Evolutionary conservation across 805 yeast genomes (phyloP).

Genomic region (Starmerella vitae): DNA sequence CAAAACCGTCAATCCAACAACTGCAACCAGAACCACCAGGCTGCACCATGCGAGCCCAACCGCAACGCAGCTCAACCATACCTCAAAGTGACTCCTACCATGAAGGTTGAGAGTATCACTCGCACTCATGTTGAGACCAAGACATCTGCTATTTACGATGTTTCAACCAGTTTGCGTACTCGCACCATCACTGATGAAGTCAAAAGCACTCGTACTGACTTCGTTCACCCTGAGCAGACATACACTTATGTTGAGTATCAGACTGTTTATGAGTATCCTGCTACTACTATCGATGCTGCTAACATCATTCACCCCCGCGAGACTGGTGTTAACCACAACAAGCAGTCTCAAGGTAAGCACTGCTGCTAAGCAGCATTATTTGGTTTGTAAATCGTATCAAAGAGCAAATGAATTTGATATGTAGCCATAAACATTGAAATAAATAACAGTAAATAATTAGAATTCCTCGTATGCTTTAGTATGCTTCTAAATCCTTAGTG

Average conservation of each 20-base stretch:
- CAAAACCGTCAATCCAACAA: neutral
- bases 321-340: neutral
- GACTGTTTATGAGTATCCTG: constrained; percentile 14
- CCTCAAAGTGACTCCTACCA: constrained; percentile 12
- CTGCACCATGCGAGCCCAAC: neutral
- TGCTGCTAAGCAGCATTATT: too few relatives aligned
- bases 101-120: constrained; percentile 6
- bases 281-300: constrained; percentile 11
- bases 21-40: neutral
- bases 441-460: too few relatives aligned
- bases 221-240: constrained; percentile 11
- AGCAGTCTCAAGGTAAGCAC: too few relatives aligned
- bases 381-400: too few relatives aligned
- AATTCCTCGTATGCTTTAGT: too few relatives aligned
- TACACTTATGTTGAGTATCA: constrained; percentile 7
- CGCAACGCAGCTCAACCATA: constrained; percentile 4
- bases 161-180: constrained; percentile 3
- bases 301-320: constrained; percentile 1
- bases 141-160: constrained; percentile 6
- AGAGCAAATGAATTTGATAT: too few relatives aligned
- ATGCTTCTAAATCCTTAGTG: too few relatives aligned
- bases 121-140: constrained; percentile 10
- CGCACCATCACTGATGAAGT: constrained; percentile 13
- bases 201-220: constrained; percentile 5
- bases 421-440: too few relatives aligned